Conservation (phyloP, 345 rosid genomes). For the Firmiana major region DNA sequence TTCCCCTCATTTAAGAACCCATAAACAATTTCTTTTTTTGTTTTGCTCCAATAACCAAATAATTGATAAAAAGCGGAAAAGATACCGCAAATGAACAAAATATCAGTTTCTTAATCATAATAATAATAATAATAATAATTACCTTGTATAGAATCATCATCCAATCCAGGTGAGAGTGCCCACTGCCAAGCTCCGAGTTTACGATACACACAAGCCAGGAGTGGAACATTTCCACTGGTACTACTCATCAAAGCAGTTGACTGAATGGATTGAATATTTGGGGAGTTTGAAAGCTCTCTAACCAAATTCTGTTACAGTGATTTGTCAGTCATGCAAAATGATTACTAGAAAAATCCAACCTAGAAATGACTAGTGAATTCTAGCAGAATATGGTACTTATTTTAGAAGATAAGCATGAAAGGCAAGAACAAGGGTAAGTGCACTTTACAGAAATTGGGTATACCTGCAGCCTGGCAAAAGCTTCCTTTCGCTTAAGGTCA, state of each 20-base stretch:
- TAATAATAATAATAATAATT: no score
- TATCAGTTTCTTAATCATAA: background rate
- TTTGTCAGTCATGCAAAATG: conserved; percentile 5
- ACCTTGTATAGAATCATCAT: conserved; percentile 93
- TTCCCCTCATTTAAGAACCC: no score
- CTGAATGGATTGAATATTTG: conserved; percentile 48
- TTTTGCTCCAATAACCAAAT: background rate
- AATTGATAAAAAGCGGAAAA: background rate
- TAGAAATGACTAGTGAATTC: conserved; percentile 12
- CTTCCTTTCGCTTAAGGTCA: conserved; percentile 87
- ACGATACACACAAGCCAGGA: conserved; percentile 82
- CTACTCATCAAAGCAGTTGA: conserved; percentile 44
- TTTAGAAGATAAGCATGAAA: background rate
- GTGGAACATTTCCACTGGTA: conserved; percentile 54
- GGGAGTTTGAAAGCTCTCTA: conserved; percentile 59
- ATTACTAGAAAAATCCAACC: conserved; percentile 2
- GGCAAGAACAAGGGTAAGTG: background rate
- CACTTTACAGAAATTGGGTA: conserved; percentile 8
- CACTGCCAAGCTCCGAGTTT: conserved; percentile 86
- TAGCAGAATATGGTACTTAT: background rate
- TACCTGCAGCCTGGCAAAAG: conserved; percentile 88
- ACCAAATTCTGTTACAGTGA: conserved; percentile 54
- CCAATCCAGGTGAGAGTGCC: conserved; percentile 83
- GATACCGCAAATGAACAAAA: background rate
- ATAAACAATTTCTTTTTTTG: background rate